Evolutionary conservation across 805 yeast genomes (phyloP), one percentile per base, ranked within the genome.

Genomic region (Wickerhamomyces silvicola): DNA sequence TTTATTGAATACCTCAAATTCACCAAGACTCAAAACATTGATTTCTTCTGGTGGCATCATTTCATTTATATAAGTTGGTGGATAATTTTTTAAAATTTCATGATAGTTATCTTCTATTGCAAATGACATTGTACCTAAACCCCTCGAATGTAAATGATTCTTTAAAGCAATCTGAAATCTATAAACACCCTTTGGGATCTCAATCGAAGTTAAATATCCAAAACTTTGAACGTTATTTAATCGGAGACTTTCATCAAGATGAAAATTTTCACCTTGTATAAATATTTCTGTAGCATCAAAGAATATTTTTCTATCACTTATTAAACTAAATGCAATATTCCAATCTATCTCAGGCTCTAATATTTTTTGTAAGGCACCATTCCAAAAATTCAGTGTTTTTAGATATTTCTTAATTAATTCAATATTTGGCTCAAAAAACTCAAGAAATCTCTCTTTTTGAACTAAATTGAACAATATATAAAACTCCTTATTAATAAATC

Each of bases 41-140:
- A 72, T 64, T 37, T 65, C 66, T 18, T 65, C 59, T 32, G 62
- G 65, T 2, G 81, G 81, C n/a, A 75, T 54, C 16, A 78, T 59
- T 10, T 76, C 81, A 31, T 66, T 67, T 27, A 78, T 69, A 41
- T 72, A 69, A 0, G 72, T 60, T 0, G 82, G 77, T 1, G 81
- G 78, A 43, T 67, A 74, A 38, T 14, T 46, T 47, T 11, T 55
- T 44, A 7, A 55, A 55, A 51, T 41, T 2, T 48, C 48, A 17
- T 53, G 48, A 20, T 53, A n/a, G 6, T 7, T 37, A 35, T 59
- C 59, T 13, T 49, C 45, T 7, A 75, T 57, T 41, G 65, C 71
- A 41, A 76, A 75, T 42, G 66, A 65, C 12, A 77, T 71, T 11
- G 80, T 74, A 2, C 80, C 81, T 18, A 77, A 50, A 0, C 82